Base-by-base conservation (phyloP, 805 yeast species). In the Ogataea allantospora region DNA sequence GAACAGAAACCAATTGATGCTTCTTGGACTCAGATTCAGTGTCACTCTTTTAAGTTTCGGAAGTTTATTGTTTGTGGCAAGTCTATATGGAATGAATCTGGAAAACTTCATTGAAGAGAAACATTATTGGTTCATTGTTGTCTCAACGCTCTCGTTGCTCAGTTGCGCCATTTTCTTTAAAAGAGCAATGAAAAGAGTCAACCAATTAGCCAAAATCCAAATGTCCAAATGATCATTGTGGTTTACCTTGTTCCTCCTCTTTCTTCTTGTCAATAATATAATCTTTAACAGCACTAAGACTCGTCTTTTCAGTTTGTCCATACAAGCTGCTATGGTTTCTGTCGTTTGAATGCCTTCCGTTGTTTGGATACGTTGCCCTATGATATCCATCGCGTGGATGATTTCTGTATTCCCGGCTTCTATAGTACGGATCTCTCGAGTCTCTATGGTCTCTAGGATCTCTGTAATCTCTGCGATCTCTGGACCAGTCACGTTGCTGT, bases 11-110 rank as follows among this genome's bases (percentile, higher is more conserved):
- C 88, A 91, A 48, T 70, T 93, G 43, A 88, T 93, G 96, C 60
- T 88, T 19, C 67, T 93, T 26, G 95, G 95, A 3, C 68, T 93
- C 40, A 73, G 83, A 50, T 87, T 88, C 58, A 81, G 93, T 34
- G 79, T 88, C 17, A 93, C 95, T 0, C 70, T 95, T 40, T 65
- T 93, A 23, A 82, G 95, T 3, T 67, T 89, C 53, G 95, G 95
- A 2, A 75, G 81, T 11, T 83, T 93, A 1, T 66, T 95, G 30
- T 86, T 85, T 48, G 58, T 87, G 11, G 93, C 95, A 2, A 83
- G 96, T 0, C 66, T 88, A 8, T 93, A 89, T 60, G 99, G 99
- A 23, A 93, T 93, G 99, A 93, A 93, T 62, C 67, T 93, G 58
- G 87, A 84, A 54, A 93, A 91, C 62, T 88, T 85, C 55, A 80